Evolutionary conservation across 441 rosid genomes (phyloP), one percentile per base, ranked within the genome.

Genomic region (Sinapis alba): DNA sequence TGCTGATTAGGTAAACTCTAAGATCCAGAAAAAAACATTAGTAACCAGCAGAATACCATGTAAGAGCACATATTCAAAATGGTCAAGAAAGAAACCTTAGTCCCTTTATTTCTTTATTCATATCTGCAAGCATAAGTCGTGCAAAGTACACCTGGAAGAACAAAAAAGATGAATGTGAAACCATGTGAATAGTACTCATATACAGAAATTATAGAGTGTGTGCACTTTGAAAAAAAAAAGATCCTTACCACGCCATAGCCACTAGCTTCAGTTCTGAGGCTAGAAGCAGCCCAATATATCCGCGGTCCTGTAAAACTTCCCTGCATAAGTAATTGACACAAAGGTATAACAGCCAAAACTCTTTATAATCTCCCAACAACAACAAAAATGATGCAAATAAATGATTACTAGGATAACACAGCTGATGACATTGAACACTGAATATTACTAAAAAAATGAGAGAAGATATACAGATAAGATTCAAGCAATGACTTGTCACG

Each of bases 261-360:
- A 78, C 98, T 92, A 75, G 98, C 99, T 88, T 96, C 99, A 69
- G 99, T 96, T 79, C 98, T 94, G 65, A 96, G 99, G 82, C 98
- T 96, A 80, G 98, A 96, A 68, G 98, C 98, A 63, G 99, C 92
- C 98, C 98, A 96, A 79, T 88, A 93, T 85, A 88, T 89, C 78
- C 94, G 86, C 26, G 99, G 98, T 81, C 98, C 98, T 83, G 97
- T 87, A 87, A 90, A 96, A 86, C 98, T 96, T 86, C 99, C 99
- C 98, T 96, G 98, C 97, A 91, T 82, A 87, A 84, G 94, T 82
- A 78, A 86, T 74, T 71, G 68, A 81, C 75, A 85, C 82, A 79
- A 84, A 86, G 85, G 69, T 75, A 80, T 41, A 79, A 72, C 77
- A 79, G 59, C 83, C 64, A 78, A 78, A 69, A 69, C 66, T 69